phyloP scores from a whole-genome alignment of 805 yeast genomes.

The Wickerhamomyces bovis region DNA sequence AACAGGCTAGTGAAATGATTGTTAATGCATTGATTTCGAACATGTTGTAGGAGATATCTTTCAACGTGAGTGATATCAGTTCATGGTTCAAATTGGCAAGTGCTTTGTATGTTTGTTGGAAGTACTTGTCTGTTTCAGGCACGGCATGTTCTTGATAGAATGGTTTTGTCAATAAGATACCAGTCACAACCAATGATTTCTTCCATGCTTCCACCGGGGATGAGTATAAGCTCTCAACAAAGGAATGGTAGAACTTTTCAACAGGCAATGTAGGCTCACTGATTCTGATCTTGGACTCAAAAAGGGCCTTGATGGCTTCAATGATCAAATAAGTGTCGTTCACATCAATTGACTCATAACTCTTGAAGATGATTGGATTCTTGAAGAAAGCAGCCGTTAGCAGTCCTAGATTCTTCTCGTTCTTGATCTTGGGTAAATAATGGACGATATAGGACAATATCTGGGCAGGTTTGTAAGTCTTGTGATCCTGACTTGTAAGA shows the following conservation, averaged over 20 bases:
- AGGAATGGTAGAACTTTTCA: constrained; percentile 31
- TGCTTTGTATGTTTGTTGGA: constrained; percentile 30
- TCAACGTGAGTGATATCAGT: constrained; percentile 15
- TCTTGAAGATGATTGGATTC: constrained; percentile 28
- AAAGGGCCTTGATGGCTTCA: constrained; percentile 41
- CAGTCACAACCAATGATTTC: constrained; percentile 37
- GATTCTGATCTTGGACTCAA: constrained; percentile 37
- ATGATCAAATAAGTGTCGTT: constrained; percentile 32
- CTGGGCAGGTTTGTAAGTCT: constrained; percentile 3
- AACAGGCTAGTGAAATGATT: constrained; percentile 15
- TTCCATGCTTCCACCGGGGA: constrained; percentile 35
- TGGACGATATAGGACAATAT: constrained; percentile 36
- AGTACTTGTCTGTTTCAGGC: constrained; percentile 29
- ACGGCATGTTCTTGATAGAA: constrained; percentile 28
- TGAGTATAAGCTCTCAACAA: constrained; percentile 28
- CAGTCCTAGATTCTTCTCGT: constrained; percentile 35
- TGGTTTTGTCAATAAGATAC: constrained; percentile 31
- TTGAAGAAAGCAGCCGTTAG: constrained; percentile 35
- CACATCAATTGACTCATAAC: constrained; percentile 6
- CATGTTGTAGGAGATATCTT: constrained; percentile 10
- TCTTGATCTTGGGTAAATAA: constrained; percentile 40
- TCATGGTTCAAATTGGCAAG: constrained; percentile 26
- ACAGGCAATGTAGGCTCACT: constrained; percentile 40
- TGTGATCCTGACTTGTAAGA: constrained; percentile 5
- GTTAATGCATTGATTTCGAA: constrained; percentile 18